Evolutionary conservation across 805 yeast genomes (phyloP).

Genomic region (Starmerella floris): DNA sequence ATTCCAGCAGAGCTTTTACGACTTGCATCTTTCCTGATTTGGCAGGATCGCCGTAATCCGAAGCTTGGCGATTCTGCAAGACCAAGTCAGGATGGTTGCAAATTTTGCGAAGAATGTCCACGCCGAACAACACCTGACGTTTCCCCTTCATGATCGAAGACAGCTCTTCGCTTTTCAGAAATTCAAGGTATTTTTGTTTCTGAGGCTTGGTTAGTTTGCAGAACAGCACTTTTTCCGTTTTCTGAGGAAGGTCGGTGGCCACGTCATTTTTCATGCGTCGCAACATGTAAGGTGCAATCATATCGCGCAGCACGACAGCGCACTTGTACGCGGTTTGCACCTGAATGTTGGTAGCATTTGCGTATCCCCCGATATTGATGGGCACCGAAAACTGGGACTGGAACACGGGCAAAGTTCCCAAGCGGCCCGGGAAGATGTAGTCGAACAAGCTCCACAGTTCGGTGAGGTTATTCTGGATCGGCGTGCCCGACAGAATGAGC

Average conservation of each 20-base stretch:
- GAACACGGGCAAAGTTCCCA: slow-evolving; percentile 90
- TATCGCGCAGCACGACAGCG: slow-evolving; percentile 77
- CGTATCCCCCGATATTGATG: slow-evolving; percentile 93
- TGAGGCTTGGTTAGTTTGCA: slow-evolving; percentile 73
- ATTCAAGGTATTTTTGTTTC: slow-evolving; percentile 56
- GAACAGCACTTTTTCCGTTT: slow-evolving; percentile 85
- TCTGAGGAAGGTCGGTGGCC: slow-evolving; percentile 85
- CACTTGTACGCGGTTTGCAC: slow-evolving; percentile 94
- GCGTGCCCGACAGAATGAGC: slow-evolving; percentile 85
- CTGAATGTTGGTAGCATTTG: slow-evolving; percentile 89
- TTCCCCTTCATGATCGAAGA: slow-evolving; percentile 58
- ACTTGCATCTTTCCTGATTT: slow-evolving; percentile 87
- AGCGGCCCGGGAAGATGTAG: slow-evolving; percentile 83
- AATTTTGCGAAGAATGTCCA: slow-evolving; percentile 76
- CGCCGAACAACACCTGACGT: slow-evolving; percentile 74
- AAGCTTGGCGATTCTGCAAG: slow-evolving; percentile 31
- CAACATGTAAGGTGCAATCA: slow-evolving; percentile 78
- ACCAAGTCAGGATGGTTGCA: slow-evolving; percentile 93
- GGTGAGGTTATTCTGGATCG: slow-evolving; percentile 82
- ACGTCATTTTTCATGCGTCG: slow-evolving; percentile 86
- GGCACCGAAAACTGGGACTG: slow-evolving; percentile 87
- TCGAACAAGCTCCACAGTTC: slow-evolving; percentile 95
- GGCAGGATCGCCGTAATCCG: slow-evolving; percentile 34
- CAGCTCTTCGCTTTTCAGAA: slow-evolving; percentile 64
- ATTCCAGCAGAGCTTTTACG: slow-evolving; percentile 51